Conservation (phyloP, 208 protist genomes). For the Leishmania martiniquensis region DNA sequence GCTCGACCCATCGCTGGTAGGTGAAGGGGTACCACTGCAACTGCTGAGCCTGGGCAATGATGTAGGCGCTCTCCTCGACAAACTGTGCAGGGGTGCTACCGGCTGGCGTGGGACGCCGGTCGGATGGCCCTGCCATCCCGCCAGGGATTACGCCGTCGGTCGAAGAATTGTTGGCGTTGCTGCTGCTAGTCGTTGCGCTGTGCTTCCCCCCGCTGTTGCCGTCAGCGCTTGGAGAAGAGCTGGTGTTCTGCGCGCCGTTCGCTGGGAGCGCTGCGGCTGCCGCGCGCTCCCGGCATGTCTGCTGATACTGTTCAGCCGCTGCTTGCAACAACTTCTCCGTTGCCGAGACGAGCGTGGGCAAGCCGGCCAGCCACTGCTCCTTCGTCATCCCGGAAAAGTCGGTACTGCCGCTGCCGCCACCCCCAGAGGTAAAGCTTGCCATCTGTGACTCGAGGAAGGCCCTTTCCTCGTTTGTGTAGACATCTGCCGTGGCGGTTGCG, state of each 20-base stretch:
- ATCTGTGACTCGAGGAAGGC: constrained; percentile 27
- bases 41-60: constrained; percentile 70
- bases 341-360: constrained; percentile 25
- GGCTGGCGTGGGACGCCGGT: constrained; percentile 20
- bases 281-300: constrained; percentile 18
- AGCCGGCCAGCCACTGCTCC: constrained; percentile 26
- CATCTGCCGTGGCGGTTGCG: neutral
- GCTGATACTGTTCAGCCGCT: constrained; percentile 45
- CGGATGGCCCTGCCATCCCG: neutral
- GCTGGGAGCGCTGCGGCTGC: neutral
- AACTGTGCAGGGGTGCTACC: constrained; percentile 60
- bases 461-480: constrained; percentile 35
- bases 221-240: neutral
- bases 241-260: neutral
- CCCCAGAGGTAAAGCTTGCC: constrained; percentile 16
- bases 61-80: constrained; percentile 78
- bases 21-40: constrained; percentile 77
- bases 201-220: neutral
- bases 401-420: neutral
- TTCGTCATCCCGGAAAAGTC: constrained; percentile 22
- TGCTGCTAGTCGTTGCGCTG: neutral
- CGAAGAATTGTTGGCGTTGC: neutral
- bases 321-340: constrained; percentile 36
- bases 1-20: constrained; percentile 68
- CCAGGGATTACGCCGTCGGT: neutral